Conservation (phyloP, 768 basidiomycete genomes). For the Naganishia vishniacii region DNA sequence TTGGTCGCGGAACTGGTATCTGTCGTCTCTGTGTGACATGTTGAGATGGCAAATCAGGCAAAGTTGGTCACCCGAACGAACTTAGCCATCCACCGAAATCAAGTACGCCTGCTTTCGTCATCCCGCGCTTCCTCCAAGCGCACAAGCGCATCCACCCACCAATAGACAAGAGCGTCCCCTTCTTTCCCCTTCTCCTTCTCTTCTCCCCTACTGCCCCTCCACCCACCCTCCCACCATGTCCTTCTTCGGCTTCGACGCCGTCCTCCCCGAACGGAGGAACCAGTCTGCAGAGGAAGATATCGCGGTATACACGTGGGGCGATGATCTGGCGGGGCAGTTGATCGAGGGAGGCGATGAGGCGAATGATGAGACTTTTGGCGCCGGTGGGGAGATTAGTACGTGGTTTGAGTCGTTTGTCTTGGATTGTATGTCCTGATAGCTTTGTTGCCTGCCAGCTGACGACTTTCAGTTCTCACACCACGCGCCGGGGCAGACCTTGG, state of each 20-base stretch:
- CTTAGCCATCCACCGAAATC: too few species aligned
- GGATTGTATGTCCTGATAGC: not conserved
- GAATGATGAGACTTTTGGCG: slow-evolving; percentile 96
- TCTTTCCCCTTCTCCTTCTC: not conserved
- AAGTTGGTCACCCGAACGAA: not conserved
- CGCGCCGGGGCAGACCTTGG: slow-evolving; percentile 8
- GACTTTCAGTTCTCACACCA: slow-evolving; percentile 45
- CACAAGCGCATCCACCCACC: not conserved
- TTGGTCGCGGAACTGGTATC: not conserved
- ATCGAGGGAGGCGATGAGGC: slow-evolving; percentile 85
- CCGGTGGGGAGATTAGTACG: slow-evolving; percentile 64
- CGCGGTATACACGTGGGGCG: slow-evolving; percentile 88
- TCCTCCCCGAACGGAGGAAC: slow-evolving; percentile 42
- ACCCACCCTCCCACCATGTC: slow-evolving; percentile 35
- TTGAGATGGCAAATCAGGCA: not conserved
- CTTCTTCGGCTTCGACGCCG: slow-evolving; percentile 48
- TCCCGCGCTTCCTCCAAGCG: slow-evolving; percentile 6
- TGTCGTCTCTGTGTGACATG: not conserved
- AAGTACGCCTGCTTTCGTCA: slow-evolving; percentile 21
- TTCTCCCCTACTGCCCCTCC: too few species aligned
- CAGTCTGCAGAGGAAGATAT: slow-evolving; percentile 62
- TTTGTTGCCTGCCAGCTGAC: slow-evolving; percentile 28
- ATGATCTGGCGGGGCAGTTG: slow-evolving; percentile 79
- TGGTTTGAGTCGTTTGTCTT: not conserved
- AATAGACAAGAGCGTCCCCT: not conserved